Evolutionary conservation across 176 grass and related monocot genomes (phyloP).

Genomic region (Phoenix dactylifera): DNA sequence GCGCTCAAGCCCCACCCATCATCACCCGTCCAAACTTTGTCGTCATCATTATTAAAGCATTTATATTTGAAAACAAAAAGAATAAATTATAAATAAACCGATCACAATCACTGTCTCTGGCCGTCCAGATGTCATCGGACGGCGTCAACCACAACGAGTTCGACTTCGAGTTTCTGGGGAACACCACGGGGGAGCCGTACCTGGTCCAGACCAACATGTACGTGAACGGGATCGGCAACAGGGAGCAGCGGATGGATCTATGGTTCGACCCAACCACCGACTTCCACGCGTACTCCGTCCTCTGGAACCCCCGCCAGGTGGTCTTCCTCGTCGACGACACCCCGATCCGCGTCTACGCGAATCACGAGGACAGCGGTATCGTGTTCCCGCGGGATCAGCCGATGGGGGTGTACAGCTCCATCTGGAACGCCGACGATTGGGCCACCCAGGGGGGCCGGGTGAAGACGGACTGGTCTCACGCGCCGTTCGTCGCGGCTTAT

Average conservation of each 20-base stretch:
- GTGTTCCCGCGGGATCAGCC: conserved; percentile 64
- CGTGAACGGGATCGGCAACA: conserved; percentile 80
- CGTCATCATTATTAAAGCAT: too few relatives aligned
- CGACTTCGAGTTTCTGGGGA: conserved; percentile 96
- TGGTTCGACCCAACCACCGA: conserved; percentile 73
- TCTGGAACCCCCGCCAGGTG: conserved; percentile 83
- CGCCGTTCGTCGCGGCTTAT: conserved; percentile 69
- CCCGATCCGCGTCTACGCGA: conserved; percentile 77
- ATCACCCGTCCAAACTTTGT: too few relatives aligned
- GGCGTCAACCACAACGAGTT: conserved; percentile 96
- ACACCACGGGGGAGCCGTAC: conserved; percentile 79
- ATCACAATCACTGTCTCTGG: rapidly evolving
- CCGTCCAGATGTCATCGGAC: conserved; percentile 47
- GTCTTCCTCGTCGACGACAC: conserved; percentile 93
- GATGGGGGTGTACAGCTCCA: conserved; percentile 90
- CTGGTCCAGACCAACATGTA: conserved; percentile 96
- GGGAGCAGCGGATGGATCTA: conserved; percentile 96
- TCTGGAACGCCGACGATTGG: conserved; percentile 99
- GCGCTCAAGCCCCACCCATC: too few relatives aligned
- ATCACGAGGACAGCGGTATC: conserved; percentile 18
- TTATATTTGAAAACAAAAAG: too few relatives aligned
- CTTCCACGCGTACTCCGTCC: conserved; percentile 58
- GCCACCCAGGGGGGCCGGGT: conserved; percentile 84
- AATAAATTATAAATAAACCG: too few relatives aligned
- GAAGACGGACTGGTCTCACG: conserved; percentile 98